phyloP scores from a whole-genome alignment of 73 alveolate species.

The Stentor roeselii region DNA sequence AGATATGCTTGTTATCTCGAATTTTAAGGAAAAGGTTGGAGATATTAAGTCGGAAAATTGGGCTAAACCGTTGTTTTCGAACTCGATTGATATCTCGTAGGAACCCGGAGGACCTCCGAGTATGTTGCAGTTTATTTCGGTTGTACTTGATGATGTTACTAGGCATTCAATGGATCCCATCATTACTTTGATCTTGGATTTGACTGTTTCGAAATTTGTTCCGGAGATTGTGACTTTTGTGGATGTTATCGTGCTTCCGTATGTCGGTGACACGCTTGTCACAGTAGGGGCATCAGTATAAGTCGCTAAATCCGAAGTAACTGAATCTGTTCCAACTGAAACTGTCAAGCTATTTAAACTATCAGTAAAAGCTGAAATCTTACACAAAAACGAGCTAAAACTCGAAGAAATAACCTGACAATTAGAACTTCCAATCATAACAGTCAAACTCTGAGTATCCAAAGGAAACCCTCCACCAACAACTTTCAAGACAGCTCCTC shows the following conservation, averaged over 20 bases:
- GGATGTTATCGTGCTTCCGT: neutral
- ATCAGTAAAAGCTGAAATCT: neutral
- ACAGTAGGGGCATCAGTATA: neutral
- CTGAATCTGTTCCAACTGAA: neutral
- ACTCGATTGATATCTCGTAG: neutral
- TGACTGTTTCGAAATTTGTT: neutral
- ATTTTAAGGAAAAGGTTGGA: neutral
- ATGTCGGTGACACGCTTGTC: neutral
- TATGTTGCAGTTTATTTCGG: neutral
- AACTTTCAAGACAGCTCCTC: neutral
- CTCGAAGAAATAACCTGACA: neutral
- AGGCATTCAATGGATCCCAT: neutral
- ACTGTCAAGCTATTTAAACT: neutral
- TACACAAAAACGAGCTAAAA: neutral
- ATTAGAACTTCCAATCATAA: neutral
- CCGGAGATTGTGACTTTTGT: neutral
- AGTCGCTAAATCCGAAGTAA: neutral
- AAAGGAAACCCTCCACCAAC: neutral
- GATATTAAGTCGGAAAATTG: neutral
- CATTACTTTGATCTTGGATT: neutral
- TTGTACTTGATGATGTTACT: neutral
- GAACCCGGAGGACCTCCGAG: slow-evolving; percentile 13
- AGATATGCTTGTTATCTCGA: neutral
- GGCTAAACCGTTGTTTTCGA: slow-evolving; percentile 15
- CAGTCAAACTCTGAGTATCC: neutral